phyloP scores from a whole-genome alignment of 1,139 yeast species.

The Nakaseomyces delphensis region DNA sequence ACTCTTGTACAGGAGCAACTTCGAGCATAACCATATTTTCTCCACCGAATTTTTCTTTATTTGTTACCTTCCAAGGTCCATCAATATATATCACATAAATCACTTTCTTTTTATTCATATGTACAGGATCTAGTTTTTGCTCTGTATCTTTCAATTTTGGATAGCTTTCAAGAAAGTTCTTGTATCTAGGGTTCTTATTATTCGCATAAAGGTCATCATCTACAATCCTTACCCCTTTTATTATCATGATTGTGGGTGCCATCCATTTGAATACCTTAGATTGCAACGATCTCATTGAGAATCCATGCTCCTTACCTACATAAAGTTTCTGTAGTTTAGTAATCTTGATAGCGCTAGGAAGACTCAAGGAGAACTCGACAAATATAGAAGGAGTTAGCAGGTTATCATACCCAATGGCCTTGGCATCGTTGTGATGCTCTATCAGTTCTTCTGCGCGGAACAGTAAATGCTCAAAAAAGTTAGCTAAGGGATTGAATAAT shows the following conservation, averaged over 20 bases:
- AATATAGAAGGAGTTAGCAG: conserved; percentile 29
- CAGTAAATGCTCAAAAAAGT: conserved; percentile 35
- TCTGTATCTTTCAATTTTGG: conserved; percentile 41
- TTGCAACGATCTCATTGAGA: conserved; percentile 79
- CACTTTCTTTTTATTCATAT: conserved; percentile 34
- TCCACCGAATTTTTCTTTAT: conserved; percentile 67
- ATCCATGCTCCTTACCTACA: conserved; percentile 66
- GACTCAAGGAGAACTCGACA: conserved; percentile 30
- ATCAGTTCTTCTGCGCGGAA: conserved; percentile 18
- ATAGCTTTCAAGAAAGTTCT: conserved; percentile 42
- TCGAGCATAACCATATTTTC: conserved; percentile 47
- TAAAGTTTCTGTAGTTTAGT: conserved; percentile 54
- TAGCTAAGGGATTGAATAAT: conserved; percentile 35
- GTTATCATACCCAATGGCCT: conserved; percentile 17
- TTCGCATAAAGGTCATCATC: conserved; percentile 32
- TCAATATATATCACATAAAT: conserved; percentile 54
- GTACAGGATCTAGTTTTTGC: conserved; percentile 21
- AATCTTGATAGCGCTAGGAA: conserved; percentile 32
- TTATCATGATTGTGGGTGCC: conserved; percentile 68
- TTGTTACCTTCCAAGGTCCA: conserved; percentile 70
- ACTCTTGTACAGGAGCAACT: conserved; percentile 55
- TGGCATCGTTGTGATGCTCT: conserved; percentile 7
- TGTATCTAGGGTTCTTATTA: conserved; percentile 41
- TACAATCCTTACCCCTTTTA: conserved; percentile 55
- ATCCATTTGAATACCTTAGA: conserved; percentile 82